Evolutionary conservation across 371 early-diverging fungal species (phyloP).

Genomic region (Furculomyces boomerangus): DNA sequence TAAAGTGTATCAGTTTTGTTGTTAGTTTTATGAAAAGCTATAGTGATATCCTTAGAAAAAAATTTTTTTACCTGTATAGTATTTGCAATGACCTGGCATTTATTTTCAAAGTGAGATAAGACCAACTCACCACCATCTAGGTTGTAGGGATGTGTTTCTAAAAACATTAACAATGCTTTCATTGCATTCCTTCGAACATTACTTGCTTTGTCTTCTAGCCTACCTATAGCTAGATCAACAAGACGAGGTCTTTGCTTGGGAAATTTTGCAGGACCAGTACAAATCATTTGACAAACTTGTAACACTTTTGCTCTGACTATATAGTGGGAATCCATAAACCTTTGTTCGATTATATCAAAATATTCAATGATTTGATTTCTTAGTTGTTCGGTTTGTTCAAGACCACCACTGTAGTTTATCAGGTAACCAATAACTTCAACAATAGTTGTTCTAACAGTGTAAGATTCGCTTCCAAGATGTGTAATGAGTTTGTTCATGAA

Average conservation of each 20-base stretch:
- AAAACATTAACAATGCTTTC: conserved; percentile 49
- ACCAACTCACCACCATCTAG: conserved; percentile 72
- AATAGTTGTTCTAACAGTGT: conserved; percentile 63
- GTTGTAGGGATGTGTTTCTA: conserved; percentile 74
- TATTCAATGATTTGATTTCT: conserved; percentile 35
- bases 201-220: conserved; percentile 79
- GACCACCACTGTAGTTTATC: conserved; percentile 43
- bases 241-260: conserved; percentile 65
- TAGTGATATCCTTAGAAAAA: neutral
- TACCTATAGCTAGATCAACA: conserved; percentile 43
- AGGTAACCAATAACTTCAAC: conserved; percentile 74
- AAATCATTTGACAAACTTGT: conserved; percentile 62
- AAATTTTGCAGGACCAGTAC: conserved; percentile 59
- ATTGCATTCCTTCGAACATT: conserved; percentile 78
- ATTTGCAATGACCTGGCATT: conserved; percentile 34
- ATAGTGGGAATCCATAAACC: conserved; percentile 68
- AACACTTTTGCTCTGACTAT: conserved; percentile 70
- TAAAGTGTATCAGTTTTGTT: neutral
- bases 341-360: conserved; percentile 77
- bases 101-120: conserved; percentile 38
- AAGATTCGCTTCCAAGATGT: conserved; percentile 77
- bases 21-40: conserved; percentile 1
- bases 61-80: conserved; percentile 25
- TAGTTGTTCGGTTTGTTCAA: conserved; percentile 38
- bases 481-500: conserved; percentile 64